Evolutionary conservation across 352 stramenopile genomes (phyloP).

Genomic region (Globisporangium emineosum): DNA sequence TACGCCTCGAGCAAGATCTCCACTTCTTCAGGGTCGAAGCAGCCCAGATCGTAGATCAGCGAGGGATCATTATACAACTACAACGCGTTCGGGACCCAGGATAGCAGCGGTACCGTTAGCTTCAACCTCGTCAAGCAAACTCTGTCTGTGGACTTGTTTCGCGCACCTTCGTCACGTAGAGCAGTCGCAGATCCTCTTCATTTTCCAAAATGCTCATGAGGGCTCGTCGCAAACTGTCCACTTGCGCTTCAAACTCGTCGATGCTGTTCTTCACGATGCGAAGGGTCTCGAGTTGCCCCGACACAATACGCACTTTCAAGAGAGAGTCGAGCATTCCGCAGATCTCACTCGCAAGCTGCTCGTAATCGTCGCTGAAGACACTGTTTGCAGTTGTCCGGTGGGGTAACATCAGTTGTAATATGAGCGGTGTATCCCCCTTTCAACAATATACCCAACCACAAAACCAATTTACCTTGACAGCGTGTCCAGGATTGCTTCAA

Average conservation of each 20-base stretch:
- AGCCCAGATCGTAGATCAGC: constrained; percentile 12
- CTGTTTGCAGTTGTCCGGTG: not conserved
- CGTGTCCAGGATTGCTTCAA: constrained; percentile 4
- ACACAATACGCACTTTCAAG: constrained; percentile 40
- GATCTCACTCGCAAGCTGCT: constrained; percentile 9
- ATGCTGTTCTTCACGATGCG: constrained; percentile 69
- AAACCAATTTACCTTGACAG: constrained; percentile 1
- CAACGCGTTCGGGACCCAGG: not conserved
- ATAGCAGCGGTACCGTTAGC: not conserved
- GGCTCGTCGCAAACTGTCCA: constrained; percentile 52
- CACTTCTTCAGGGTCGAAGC: constrained; percentile 15
- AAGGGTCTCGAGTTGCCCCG: constrained; percentile 56
- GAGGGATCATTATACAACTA: constrained; percentile 44
- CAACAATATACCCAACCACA: not conserved
- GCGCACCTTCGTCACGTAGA: constrained; percentile 41
- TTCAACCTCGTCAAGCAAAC: not conserved
- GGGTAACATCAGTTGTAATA: not conserved
- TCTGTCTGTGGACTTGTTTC: not conserved
- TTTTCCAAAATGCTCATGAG: constrained; percentile 69
- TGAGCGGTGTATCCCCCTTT: not conserved
- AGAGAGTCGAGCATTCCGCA: constrained; percentile 43
- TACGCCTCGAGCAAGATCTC: constrained; percentile 16
- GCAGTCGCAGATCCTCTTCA: constrained; percentile 56
- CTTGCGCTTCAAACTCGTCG: constrained; percentile 68
- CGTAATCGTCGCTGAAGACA: constrained; percentile 4